A percentile compares a stretch with the other conserved stretches of the same genome.
These are phyloP conservation scores for Cyberlindnera amylophila DNA, from an alignment of 805 yeast species.

Conservation along the genomic window DNA sequence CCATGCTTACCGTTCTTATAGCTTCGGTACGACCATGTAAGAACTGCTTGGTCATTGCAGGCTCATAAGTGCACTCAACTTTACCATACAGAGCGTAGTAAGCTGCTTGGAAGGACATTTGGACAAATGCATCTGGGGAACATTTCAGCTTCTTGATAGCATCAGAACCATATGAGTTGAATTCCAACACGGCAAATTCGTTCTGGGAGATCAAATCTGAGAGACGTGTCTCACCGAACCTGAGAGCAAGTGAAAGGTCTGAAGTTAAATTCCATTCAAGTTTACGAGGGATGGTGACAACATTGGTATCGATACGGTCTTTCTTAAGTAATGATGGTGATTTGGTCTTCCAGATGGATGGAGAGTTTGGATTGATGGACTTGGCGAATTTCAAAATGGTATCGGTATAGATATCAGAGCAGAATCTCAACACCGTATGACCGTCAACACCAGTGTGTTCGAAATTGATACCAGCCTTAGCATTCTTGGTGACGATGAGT, in stretches of 20 bases:
- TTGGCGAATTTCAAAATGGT: constrained; percentile 84
- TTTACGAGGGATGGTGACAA: constrained; percentile 74
- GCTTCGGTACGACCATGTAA: constrained; percentile 94
- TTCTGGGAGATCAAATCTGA: constrained; percentile 86
- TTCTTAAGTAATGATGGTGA: constrained; percentile 46
- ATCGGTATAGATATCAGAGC: constrained; percentile 87
- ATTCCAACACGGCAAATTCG: constrained; percentile 79
- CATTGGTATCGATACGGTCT: constrained; percentile 40
- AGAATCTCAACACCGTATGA: constrained; percentile 85
- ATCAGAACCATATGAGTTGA: constrained; percentile 63
- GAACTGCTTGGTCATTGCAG: constrained; percentile 89
- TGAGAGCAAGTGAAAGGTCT: constrained; percentile 70
- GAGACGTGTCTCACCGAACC: constrained; percentile 88
- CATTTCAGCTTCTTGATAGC: constrained; percentile 79
- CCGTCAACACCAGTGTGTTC: constrained; percentile 97
- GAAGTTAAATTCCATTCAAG: constrained; percentile 83
- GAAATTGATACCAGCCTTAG: constrained; percentile 89
- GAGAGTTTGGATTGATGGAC: constrained; percentile 66
- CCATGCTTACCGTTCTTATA: constrained; percentile 75
- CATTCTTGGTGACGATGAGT: constrained; percentile 80
- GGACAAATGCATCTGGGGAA: constrained; percentile 92
- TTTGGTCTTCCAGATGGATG: constrained; percentile 60
- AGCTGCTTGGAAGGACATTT: constrained; percentile 90
- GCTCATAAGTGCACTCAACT: constrained; percentile 92
- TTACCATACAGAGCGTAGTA: constrained; percentile 89